Evolutionary conservation across 148 eudicot species (phyloP), one percentile per base, ranked within the genome.

Genomic region (Cornus controversa): DNA sequence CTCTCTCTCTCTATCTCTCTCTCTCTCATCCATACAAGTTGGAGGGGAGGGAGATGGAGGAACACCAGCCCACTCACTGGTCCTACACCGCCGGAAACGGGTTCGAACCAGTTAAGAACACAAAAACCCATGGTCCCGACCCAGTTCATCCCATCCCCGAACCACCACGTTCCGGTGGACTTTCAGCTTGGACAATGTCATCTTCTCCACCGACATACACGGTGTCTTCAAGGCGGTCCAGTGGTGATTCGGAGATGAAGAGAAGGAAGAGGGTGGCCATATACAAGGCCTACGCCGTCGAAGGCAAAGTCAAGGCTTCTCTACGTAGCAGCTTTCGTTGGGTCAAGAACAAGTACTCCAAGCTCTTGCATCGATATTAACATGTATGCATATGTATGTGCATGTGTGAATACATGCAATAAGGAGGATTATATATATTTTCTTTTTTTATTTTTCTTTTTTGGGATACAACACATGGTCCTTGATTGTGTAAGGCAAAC

Each of bases 311-410:
- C 29, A 89, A 82, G 81, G 70, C 67, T 54, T 85, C 90, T 1
- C 8, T 89, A 4, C 77, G 71, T 27, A 82, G 23, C 9, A 71
- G 83, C 34, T 67, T 89, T 14, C 71, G 82, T 63, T 89, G 90
- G 90, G 26, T 87, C 37, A 89, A 89, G 82, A 67, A 26, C 45
- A 88, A 80, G 67, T 86, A 73, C 70, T n/a, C 73, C 16, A n/a
- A 50, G 11, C 31, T 86, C 10, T 53, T 86, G 69, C 85, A 69
- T 84, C 68, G 64, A 65, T 50, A 15, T 50, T 50, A 50, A 40
- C 4, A 40, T 40, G 57, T 16, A 50, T 50, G 20, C 10, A 40
- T 40, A 40, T 40, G 6, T 40, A 9, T 37, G 5, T 37, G 7
- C 6, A 40, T 40, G n/a, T n/a, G n/a, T n/a, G n/a, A n/a, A 40